These are phyloP conservation scores for Phytophthora uliginosa DNA, from an alignment of 352 stramenopile genomes.

Conservation along the genomic window DNA sequence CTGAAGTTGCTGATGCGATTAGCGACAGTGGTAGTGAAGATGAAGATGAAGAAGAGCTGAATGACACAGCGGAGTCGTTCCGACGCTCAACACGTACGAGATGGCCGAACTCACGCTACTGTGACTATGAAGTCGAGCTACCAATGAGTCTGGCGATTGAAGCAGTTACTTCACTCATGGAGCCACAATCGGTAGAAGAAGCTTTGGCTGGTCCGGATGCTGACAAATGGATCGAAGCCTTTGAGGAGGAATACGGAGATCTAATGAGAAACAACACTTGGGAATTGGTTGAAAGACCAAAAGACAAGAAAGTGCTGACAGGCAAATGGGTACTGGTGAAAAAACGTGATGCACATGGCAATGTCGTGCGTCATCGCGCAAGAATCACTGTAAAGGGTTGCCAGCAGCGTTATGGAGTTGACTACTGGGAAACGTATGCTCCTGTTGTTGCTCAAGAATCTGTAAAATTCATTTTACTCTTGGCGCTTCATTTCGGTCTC, in stretches of 20 bases:
- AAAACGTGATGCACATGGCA: neutral
- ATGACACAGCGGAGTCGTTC: no score
- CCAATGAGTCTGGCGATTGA: no score
- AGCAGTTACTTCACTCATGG: neutral
- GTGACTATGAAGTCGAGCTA: no score
- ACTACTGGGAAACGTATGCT: conserved; percentile 23
- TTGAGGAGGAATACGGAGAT: conserved; percentile 6
- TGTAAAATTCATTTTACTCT: neutral
- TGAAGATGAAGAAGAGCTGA: no score
- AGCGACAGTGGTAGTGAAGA: no score
- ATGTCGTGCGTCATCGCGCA: neutral
- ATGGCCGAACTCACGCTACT: no score
- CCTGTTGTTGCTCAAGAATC: neutral
- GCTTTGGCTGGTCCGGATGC: neutral
- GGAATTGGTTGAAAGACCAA: conserved; percentile 2
- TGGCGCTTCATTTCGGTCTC: conserved; percentile 6
- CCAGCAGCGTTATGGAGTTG: neutral
- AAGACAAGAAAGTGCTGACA: conserved; percentile 6
- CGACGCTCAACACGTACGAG: no score
- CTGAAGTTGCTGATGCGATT: no score
- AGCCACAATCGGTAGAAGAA: neutral
- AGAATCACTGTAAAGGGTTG: conserved; percentile 8
- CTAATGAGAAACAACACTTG: conserved; percentile 11
- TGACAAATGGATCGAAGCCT: conserved; percentile 2
- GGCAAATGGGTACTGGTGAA: conserved; percentile 9